Conservation (phyloP, 495 filamentous ascomycete species). For the Bryoglossum gracile region DNA sequence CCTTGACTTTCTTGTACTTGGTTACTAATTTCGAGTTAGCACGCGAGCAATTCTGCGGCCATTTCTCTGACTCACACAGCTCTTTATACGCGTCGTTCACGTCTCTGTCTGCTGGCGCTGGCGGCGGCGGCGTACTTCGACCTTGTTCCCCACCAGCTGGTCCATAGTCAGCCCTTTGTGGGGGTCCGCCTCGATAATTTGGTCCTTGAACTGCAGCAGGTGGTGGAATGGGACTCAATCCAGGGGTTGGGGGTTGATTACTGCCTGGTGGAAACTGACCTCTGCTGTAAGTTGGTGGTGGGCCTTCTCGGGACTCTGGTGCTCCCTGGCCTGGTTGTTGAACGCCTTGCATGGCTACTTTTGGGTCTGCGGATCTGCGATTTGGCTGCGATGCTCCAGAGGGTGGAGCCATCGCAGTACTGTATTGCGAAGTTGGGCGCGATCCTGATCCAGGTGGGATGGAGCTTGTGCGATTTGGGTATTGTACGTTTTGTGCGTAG, state of each 20-base stretch:
- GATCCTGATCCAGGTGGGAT: conserved; percentile 25
- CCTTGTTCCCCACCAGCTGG: conserved; percentile 17
- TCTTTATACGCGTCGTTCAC: conserved; percentile 40
- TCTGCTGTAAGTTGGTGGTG: conserved; percentile 30
- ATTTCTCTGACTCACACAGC: conserved; percentile 62
- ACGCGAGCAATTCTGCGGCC: too few species aligned
- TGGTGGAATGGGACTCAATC: conserved; percentile 25
- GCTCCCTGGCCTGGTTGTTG: conserved; percentile 39
- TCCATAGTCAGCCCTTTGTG: conserved; percentile 21
- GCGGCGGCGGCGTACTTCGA: conserved; percentile 31
- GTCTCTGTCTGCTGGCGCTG: conserved; percentile 17
- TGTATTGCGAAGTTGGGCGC: conserved; percentile 33
- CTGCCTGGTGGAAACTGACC: conserved; percentile 10
- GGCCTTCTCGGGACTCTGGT: conserved; percentile 42
- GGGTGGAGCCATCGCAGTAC: conserved; percentile 41
- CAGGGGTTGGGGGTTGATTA: conserved; percentile 24
- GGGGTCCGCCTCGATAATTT: conserved; percentile 33
- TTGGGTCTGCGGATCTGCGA: conserved; percentile 40
- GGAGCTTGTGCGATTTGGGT: conserved; percentile 30
- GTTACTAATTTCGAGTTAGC: conserved; percentile 13
- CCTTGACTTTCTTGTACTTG: conserved; percentile 97
- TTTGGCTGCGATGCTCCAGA: conserved; percentile 35
- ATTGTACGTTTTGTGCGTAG: conserved; percentile 29
- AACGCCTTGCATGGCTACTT: conserved; percentile 22
- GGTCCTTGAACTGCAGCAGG: conserved; percentile 25